Base-by-base conservation (phyloP, 2,329 filamentous ascomycete species). In the Calonectria pauciramosa region DNA sequence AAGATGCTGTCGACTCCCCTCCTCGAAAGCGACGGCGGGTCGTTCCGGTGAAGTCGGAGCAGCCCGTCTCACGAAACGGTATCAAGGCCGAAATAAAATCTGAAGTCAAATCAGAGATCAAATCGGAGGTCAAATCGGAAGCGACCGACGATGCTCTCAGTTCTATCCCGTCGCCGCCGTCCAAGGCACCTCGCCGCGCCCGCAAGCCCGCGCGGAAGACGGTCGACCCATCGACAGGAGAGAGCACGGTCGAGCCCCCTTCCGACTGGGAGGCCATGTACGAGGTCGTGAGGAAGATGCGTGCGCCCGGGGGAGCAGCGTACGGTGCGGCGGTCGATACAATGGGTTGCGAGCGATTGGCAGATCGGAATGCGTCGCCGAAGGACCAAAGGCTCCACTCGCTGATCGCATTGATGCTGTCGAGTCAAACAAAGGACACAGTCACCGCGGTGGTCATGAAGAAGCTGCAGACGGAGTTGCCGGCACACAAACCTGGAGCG, bases 341-440 rank as follows among this genome's bases (percentile, higher is more conserved):
- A 0, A 98, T 99, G 96, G 97, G 97, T 14, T 99, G 97, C 85
- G 96, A 96, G 85, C 91, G 91, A 10, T 89, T 97, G 13, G 94
- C 94, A 3, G 86, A 89, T 63, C 83, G 86, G 20, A 84, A 80
- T 1, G 88, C 90, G 14, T 88, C 86, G 72, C 83, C 87, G 32
- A 87, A 86, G 72, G 90, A 91, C 82, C 92, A 92, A 82, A 91
- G 96, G 9, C 96, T 97, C 80, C 96, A 98, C 82, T 98, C 95
- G 4, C 90, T 98, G 36, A 89, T 98, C 49, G 92, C 96, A 18
- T 88, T 98, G 76, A 98, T 98, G 96, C 90, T 98, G 41, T 96
- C 94, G 44, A 95, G 93, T 65, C 96, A 98, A 87, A 98, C 96
- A 13, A 98, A 98, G 83, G 96, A 98, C 85, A 97, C 95, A 1